Percentiles rank a stretch among this genome's conserved stretches.
Evolutionary conservation across 2,329 filamentous ascomycete genomes (phyloP).

Genomic region (Aspergillus sojae): DNA sequence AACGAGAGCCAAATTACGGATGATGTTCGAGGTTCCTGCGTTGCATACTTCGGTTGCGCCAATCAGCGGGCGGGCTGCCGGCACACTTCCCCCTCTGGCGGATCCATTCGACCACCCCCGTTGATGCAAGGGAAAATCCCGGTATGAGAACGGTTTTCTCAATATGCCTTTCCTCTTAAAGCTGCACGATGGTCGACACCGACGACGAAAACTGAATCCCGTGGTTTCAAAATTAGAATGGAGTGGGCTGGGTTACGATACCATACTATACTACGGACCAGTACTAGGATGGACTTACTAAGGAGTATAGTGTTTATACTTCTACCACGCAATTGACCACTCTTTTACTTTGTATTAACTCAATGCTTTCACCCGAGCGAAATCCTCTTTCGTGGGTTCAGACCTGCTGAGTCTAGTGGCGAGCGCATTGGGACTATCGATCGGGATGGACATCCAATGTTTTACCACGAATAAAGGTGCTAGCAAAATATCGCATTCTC

Average conservation of each 20-base stretch:
- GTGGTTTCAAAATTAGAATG: background rate
- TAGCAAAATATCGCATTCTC: background rate
- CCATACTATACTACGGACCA: too few species aligned
- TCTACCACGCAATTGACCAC: too few species aligned
- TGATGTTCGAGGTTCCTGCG: conserved; percentile 7
- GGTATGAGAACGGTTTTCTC: background rate
- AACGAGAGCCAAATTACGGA: conserved; percentile 5
- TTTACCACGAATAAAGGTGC: background rate
- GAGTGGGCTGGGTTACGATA: too few species aligned
- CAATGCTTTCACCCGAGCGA: too few species aligned
- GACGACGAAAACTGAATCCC: background rate
- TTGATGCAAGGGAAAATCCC: background rate
- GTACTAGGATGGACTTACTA: too few species aligned
- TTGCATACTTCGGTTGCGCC: conserved; percentile 17
- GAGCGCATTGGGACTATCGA: too few species aligned
- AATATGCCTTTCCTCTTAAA: background rate
- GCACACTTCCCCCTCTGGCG: conserved; percentile 22
- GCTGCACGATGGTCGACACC: background rate
- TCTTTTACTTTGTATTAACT: too few species aligned
- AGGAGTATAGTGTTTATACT: too few species aligned
- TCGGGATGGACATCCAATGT: background rate
- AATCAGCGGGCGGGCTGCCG: conserved; percentile 20
- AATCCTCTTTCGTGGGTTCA: background rate
- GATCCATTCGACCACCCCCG: conserved; percentile 2
- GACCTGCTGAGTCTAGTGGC: background rate